These are phyloP conservation scores for Petunia secreta DNA, from an alignment of 257 asterid genomes.

Conservation along the genomic window DNA sequence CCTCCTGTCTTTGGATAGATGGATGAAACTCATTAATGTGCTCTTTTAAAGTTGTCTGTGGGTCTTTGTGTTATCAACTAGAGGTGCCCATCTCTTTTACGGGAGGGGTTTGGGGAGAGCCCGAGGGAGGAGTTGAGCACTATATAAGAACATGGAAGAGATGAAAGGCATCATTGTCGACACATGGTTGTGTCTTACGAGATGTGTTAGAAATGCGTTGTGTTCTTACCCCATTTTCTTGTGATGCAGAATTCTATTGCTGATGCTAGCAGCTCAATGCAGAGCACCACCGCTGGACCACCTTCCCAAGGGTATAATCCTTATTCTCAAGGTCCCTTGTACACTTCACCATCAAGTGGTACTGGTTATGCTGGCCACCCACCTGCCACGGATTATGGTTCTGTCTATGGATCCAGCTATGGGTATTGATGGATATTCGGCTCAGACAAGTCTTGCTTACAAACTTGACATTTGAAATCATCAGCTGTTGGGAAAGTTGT, in stretches of 20 bases:
- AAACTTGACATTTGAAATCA: background rate
- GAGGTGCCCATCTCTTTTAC: too few relatives aligned
- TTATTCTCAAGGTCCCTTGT: constrained; percentile 55
- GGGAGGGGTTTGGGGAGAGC: too few relatives aligned
- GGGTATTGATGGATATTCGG: constrained; percentile 45
- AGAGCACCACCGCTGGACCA: constrained; percentile 44
- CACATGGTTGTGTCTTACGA: background rate
- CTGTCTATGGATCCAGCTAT: constrained; percentile 54
- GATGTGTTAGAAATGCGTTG: background rate
- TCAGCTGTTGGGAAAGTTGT: background rate
- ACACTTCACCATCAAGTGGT: constrained; percentile 41
- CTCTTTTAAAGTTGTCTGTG: too few relatives aligned
- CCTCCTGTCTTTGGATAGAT: too few relatives aligned
- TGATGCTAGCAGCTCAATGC: constrained; percentile 57
- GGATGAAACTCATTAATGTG: too few relatives aligned
- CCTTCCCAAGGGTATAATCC: constrained; percentile 67
- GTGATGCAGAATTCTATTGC: constrained; percentile 66
- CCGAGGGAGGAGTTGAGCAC: too few relatives aligned
- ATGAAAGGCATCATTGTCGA: too few relatives aligned
- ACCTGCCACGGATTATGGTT: constrained; percentile 56
- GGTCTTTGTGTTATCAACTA: too few relatives aligned
- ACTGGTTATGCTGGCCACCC: constrained; percentile 48
- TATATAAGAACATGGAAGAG: too few relatives aligned
- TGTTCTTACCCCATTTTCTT: background rate
- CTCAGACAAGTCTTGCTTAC: constrained; percentile 17